phyloP scores from a whole-genome alignment of 1,284 basidiomycete genomes.

The Malassezia yamatoensis region DNA sequence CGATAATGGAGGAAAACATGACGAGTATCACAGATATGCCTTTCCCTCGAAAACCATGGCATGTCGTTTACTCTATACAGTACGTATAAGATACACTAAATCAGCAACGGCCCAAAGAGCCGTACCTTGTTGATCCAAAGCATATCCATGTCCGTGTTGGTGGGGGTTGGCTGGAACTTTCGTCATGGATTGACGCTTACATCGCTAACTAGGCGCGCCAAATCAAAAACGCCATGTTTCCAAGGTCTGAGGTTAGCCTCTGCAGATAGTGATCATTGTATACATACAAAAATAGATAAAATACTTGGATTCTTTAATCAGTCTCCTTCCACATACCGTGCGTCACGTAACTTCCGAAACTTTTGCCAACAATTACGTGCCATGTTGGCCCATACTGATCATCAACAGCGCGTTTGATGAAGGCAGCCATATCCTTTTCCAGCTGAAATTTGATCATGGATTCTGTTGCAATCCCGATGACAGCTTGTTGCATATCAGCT shows the following conservation, averaged over 20 bases:
- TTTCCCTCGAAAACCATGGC: slow-evolving; percentile 58
- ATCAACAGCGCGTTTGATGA: slow-evolving; percentile 97
- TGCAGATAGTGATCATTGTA: background rate
- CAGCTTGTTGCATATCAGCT: slow-evolving; percentile 88
- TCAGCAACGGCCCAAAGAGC: slow-evolving; percentile 39
- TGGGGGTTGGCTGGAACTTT: slow-evolving; percentile 71
- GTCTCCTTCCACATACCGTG: slow-evolving; percentile 60
- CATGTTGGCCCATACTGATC: slow-evolving; percentile 80
- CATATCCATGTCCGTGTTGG: slow-evolving; percentile 38
- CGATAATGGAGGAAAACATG: slow-evolving; percentile 56
- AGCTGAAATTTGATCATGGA: slow-evolving; percentile 82
- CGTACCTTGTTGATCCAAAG: slow-evolving; percentile 7
- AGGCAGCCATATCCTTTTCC: slow-evolving; percentile 91
- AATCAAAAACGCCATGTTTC: slow-evolving; percentile 43
- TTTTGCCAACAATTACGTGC: slow-evolving; percentile 96
- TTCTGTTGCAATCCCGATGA: slow-evolving; percentile 71
- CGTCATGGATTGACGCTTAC: slow-evolving; percentile 56
- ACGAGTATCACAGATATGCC: slow-evolving; percentile 69
- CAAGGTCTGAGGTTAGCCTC: slow-evolving; percentile 29
- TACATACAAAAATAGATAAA: slow-evolving; percentile 48
- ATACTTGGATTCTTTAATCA: slow-evolving; percentile 36
- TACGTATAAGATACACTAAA: slow-evolving; percentile 42
- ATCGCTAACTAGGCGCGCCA: slow-evolving; percentile 33
- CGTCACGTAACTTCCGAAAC: slow-evolving; percentile 81
- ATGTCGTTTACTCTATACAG: slow-evolving; percentile 64